Evolutionary conservation across 164 flowering plant genomes (phyloP), one percentile per base, ranked within the genome.

Genomic region (Kingdonia uniflora): DNA sequence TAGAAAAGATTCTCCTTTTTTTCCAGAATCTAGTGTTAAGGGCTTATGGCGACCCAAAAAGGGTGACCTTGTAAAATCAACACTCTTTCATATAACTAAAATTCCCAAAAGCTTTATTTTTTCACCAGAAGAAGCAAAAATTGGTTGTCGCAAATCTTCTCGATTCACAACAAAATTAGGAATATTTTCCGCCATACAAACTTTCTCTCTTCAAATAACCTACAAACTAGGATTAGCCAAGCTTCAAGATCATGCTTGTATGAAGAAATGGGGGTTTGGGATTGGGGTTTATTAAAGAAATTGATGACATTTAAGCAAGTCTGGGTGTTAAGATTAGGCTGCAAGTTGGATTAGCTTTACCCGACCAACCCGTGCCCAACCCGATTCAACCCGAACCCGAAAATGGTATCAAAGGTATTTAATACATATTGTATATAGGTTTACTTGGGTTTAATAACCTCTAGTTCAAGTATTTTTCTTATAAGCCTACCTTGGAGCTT

Each of bases 31-130:
- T n/a, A n/a, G n/a, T n/a, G n/a, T n/a, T n/a, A n/a, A n/a, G n/a
- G n/a, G n/a, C n/a, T n/a, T n/a, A n/a, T n/a, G n/a, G n/a, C n/a
- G n/a, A n/a, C n/a, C n/a, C n/a, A n/a, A n/a, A n/a, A n/a, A n/a
- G n/a, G n/a, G n/a, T n/a, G n/a, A n/a, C n/a, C n/a, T n/a, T n/a
- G n/a, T n/a, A n/a, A n/a, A n/a, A n/a, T n/a, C n/a, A n/a, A n/a
- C n/a, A n/a, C n/a, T n/a, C n/a, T 42, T 54, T 64, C 87, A 76
- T 71, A 40, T 68, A 59, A 25, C 77, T 78, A 57, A 84, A 80
- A 15, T 56, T 58, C 61, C 71, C 71, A 17, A 59, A 55, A 16
- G 76, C 81, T 43, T 67, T 42, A 65, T 15, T 62, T 59, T 37
- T 59, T 65, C 60, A 76, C 52, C 12, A 62, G n/a, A 20, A 42